Evolutionary conservation across 1,139 yeast species (phyloP).

Genomic region (Sugiyamaella castrensis): DNA sequence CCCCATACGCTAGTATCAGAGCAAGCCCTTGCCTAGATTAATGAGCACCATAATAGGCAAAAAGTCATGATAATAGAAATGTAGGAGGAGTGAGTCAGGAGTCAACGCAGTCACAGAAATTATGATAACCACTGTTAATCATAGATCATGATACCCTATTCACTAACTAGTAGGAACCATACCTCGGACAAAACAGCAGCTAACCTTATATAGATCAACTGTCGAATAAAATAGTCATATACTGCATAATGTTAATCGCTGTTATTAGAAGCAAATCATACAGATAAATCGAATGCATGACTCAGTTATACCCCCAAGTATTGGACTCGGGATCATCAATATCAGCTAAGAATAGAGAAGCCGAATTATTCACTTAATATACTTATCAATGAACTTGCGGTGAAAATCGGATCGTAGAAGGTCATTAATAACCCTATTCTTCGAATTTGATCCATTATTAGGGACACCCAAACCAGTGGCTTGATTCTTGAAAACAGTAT

Average conservation of each 20-base stretch:
- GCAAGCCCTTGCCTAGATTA: too few relatives aligned
- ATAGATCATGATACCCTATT: too few relatives aligned
- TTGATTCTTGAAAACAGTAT: slow-evolving; percentile 47
- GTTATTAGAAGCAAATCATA: too few relatives aligned
- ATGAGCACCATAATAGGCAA: too few relatives aligned
- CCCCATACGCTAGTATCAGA: too few relatives aligned
- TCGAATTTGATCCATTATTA: slow-evolving; percentile 20
- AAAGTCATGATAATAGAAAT: too few relatives aligned
- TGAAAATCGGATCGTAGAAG: slow-evolving; percentile 68
- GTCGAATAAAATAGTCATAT: too few relatives aligned
- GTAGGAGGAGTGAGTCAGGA: too few relatives aligned
- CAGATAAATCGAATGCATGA: background rate
- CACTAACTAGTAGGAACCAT: background rate
- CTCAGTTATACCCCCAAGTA: background rate
- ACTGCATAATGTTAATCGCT: background rate
- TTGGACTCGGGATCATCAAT: background rate
- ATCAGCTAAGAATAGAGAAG: background rate
- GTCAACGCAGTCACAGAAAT: too few relatives aligned
- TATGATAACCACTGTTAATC: too few relatives aligned
- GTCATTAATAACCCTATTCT: slow-evolving; percentile 56
- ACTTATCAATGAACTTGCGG: slow-evolving; percentile 64
- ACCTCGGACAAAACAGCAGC: background rate
- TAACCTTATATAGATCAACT: too few relatives aligned
- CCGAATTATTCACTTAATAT: slow-evolving; percentile 41
- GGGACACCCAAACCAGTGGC: slow-evolving; percentile 31